These are phyloP conservation scores for Blastomyces gilchristii DNA, from an alignment of 2,329 filamentous ascomycete genomes.

Conservation along the genomic window DNA sequence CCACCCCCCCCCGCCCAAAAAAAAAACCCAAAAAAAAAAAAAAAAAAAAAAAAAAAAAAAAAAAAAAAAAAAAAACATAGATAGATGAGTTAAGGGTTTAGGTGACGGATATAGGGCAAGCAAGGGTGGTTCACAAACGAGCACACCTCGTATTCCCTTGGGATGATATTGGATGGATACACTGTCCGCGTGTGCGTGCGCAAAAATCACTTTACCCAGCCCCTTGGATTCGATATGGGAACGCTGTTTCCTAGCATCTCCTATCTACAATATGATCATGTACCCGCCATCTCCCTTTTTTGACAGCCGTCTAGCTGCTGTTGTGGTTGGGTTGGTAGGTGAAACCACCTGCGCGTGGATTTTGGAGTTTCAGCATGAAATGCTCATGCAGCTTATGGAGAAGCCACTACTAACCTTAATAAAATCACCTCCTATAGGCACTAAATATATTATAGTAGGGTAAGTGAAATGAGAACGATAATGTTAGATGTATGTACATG, in stretches of 20 bases:
- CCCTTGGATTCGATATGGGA: conserved; percentile 28
- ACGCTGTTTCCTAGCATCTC: conserved; percentile 29
- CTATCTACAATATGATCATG: conserved; percentile 42
- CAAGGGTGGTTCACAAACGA: too few relatives aligned
- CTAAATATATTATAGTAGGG: conserved; percentile 17
- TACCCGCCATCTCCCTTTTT: conserved; percentile 39
- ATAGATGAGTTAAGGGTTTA: background rate
- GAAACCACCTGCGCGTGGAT: conserved; percentile 25
- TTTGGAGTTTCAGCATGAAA: background rate
- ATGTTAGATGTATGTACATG: too few relatives aligned
- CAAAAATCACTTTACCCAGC: conserved; percentile 31
- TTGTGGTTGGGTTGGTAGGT: conserved; percentile 30
- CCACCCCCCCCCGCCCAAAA: too few relatives aligned
- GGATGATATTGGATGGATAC: conserved; percentile 38
- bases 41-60: too few relatives aligned
- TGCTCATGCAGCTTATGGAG: background rate
- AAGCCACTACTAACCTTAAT: conserved; percentile 26
- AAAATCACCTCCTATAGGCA: conserved; percentile 36
- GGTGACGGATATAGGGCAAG: background rate
- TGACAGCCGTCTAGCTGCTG: conserved; percentile 32
- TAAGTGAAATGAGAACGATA: background rate
- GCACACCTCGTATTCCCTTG: conserved; percentile 31
- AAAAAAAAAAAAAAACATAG: too few relatives aligned
- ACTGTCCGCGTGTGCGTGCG: conserved; percentile 26
- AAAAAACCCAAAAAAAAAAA: too few relatives aligned